phyloP scores from a whole-genome alignment of 1,139 yeast genomes.

The Zygotorulaspora mrakii region DNA sequence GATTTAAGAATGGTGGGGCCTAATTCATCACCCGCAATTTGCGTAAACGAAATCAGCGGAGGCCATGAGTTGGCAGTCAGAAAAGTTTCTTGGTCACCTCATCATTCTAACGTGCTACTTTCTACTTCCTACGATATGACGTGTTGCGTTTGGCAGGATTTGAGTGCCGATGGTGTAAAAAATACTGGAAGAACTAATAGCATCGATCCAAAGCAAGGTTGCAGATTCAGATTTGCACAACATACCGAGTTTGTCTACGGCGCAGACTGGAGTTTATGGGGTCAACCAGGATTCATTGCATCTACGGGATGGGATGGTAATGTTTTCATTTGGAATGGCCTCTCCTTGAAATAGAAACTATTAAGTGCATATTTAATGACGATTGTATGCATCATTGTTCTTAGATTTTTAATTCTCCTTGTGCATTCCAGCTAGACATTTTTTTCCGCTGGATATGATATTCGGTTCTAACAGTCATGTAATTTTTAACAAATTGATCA shows the following conservation, averaged over 20 bases:
- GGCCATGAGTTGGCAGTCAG: conserved; percentile 92
- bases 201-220: conserved; percentile 44
- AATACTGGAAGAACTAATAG: conserved; percentile 47
- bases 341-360: conserved; percentile 20
- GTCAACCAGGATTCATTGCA: conserved; percentile 92
- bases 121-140: conserved; percentile 92
- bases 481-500: conserved; percentile 23
- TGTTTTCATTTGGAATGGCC: conserved; percentile 84
- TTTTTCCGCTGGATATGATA: conserved; percentile 30
- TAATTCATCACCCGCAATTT: conserved; percentile 55
- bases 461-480: conserved; percentile 21
- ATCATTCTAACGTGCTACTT: conserved; percentile 62
- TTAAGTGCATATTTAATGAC: conserved; percentile 1
- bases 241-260: conserved; percentile 92
- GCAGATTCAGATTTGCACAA: conserved; percentile 55
- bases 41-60: conserved; percentile 54
- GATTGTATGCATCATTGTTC: background rate
- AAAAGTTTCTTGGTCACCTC: conserved; percentile 86
- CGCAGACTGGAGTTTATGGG: conserved; percentile 97
- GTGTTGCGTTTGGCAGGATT: conserved; percentile 78
- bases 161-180: conserved; percentile 46
- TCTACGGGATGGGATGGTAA: conserved; percentile 97
- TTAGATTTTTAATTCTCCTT: conserved; percentile 21
- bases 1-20: conserved; percentile 68
- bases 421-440: conserved; percentile 31